These are phyloP conservation scores for Phytophthora megakarya DNA, from an alignment of 352 stramenopile species.

Conservation along the genomic window DNA sequence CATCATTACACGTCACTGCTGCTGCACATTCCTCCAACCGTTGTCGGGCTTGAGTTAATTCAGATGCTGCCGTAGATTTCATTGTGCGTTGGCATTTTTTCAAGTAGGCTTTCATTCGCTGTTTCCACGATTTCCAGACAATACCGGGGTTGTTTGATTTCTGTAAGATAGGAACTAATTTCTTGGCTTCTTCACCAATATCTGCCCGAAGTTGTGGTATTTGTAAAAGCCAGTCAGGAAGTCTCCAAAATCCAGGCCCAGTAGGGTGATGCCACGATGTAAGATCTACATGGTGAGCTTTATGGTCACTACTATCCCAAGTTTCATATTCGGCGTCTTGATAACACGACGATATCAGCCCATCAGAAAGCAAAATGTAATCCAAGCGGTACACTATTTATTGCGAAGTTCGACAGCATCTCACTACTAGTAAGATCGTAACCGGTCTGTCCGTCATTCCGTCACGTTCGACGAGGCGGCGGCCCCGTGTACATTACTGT, in stretches of 20 bases:
- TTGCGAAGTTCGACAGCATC: too few relatives aligned
- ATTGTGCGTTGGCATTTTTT: conserved; percentile 3
- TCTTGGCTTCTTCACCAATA: conserved; percentile 1
- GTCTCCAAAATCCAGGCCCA: conserved; percentile 4
- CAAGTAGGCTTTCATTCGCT: conserved; percentile 3
- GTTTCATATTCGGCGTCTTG: conserved; percentile 2
- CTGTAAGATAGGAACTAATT: not conserved
- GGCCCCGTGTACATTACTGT: not conserved
- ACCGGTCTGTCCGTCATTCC: too few relatives aligned
- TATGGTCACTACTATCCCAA: conserved; percentile 10
- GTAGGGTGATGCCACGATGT: conserved; percentile 15
- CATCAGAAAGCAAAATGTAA: conserved; percentile 9
- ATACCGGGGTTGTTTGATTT: not conserved
- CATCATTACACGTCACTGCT: not conserved
- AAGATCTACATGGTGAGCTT: conserved; percentile 14
- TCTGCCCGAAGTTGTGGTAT: not conserved
- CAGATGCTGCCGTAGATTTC: not conserved
- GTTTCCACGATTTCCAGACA: conserved; percentile 13
- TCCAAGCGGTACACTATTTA: conserved; percentile 15
- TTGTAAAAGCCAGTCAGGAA: conserved; percentile 12
- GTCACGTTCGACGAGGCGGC: not conserved
- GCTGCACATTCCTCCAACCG: conserved; percentile 8
- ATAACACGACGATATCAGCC: not conserved
- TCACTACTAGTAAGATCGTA: too few relatives aligned
- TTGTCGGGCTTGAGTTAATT: not conserved